Evolutionary conservation across 2,329 filamentous ascomycete species (phyloP).

Genomic region (Sporothrix luriei): DNA sequence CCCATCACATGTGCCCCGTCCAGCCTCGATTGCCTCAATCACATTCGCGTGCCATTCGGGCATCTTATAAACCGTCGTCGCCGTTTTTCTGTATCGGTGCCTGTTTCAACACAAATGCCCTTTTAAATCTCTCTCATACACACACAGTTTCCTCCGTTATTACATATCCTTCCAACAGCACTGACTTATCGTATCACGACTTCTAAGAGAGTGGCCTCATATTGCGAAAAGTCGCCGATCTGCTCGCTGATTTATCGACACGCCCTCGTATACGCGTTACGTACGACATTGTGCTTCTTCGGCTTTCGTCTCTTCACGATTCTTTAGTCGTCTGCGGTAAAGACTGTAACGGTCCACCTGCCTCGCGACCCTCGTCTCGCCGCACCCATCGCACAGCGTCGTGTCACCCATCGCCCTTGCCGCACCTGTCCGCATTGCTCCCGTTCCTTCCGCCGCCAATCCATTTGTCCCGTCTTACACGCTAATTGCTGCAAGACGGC

Average conservation of each 20-base stretch:
- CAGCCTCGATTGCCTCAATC: constrained; percentile 14
- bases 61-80: constrained; percentile 14
- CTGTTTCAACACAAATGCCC: background rate
- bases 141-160: background rate
- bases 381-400: background rate
- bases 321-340: background rate
- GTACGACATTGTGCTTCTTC: background rate
- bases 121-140: background rate
- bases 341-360: constrained; percentile 15
- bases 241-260: constrained; percentile 17
- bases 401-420: background rate
- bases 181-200: constrained; percentile 24
- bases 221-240: constrained; percentile 27
- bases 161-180: background rate
- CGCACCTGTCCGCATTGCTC: background rate
- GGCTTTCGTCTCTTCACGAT: background rate
- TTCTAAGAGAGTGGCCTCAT: constrained; percentile 25
- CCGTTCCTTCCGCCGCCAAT: constrained; percentile 21
- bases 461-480: constrained; percentile 23
- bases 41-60: background rate
- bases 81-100: background rate
- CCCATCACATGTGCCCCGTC: constrained; percentile 23
- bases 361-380: background rate
- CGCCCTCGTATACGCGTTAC: background rate
- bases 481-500: constrained; percentile 12